Conservation (phyloP, 2,329 filamentous ascomycete genomes). For the Beauveria brongniartii region DNA sequence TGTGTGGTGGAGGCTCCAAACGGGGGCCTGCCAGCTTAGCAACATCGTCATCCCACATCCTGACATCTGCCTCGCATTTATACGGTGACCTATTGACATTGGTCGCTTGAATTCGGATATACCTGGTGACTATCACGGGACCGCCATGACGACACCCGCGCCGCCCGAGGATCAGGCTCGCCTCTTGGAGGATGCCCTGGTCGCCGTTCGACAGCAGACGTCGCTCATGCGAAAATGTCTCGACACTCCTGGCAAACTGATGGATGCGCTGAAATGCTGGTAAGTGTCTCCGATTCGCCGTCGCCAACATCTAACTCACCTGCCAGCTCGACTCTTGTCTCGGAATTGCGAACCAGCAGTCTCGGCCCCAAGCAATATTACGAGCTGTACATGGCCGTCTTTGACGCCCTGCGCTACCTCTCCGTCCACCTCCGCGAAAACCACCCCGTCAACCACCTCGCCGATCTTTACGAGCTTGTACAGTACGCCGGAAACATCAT, state of each 20-base stretch:
- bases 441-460: conserved; percentile 94
- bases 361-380: conserved; percentile 99
- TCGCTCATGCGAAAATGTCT: conserved; percentile 95
- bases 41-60: neutral
- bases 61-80: neutral
- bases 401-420: conserved; percentile 92
- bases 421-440: conserved; percentile 95
- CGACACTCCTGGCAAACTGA: conserved; percentile 94
- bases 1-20: conserved; percentile 1
- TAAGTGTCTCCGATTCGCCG: conserved; percentile 39
- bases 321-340: conserved; percentile 88
- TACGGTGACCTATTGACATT: neutral
- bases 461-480: conserved; percentile 94
- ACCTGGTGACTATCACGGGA: conserved; percentile 21
- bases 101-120: conserved; percentile 33
- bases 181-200: conserved; percentile 92
- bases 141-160: conserved; percentile 44
- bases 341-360: conserved; percentile 94
- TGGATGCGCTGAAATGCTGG: conserved; percentile 99
- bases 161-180: conserved; percentile 76
- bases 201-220: conserved; percentile 94
- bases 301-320: neutral
- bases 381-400: conserved; percentile 98
- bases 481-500: conserved; percentile 98
- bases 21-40: neutral